phyloP scores from a whole-genome alignment of 2,329 filamentous ascomycete genomes.

The Bisporella sp. region DNA sequence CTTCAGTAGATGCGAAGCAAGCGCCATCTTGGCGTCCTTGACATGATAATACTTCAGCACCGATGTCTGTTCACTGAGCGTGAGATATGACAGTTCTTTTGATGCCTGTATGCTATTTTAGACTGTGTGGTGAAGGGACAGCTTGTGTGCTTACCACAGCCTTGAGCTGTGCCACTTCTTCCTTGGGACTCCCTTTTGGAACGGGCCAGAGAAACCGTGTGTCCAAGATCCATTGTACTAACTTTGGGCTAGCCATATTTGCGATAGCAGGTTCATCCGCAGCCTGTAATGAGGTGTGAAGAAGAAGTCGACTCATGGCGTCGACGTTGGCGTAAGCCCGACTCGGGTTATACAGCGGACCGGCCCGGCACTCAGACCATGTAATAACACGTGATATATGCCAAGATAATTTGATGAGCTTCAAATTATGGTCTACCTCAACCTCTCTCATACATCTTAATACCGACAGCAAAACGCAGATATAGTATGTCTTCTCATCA shows the following conservation, averaged over 20 bases:
- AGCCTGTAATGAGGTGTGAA: no score
- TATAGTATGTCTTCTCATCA: no score
- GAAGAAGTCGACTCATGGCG: no score
- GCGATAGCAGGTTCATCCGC: not conserved
- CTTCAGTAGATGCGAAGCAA: conserved; percentile 69
- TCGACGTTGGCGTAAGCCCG: no score
- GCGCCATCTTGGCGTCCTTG: conserved; percentile 63
- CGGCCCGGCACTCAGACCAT: no score
- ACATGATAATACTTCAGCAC: conserved; percentile 58
- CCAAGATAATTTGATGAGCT: no score
- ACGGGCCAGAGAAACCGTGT: conserved; percentile 51
- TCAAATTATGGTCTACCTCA: no score
- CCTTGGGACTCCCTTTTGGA: conserved; percentile 19
- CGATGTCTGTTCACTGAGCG: conserved; percentile 45
- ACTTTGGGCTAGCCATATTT: conserved; percentile 16
- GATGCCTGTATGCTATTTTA: conserved; percentile 36
- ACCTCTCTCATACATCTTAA: no score
- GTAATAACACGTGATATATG: no score
- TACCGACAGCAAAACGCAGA: no score
- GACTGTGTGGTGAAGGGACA: not conserved
- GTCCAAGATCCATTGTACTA: conserved; percentile 57
- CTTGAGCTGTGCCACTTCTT: conserved; percentile 30
- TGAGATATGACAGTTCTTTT: conserved; percentile 46
- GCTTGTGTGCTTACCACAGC: conserved; percentile 15
- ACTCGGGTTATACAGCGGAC: no score